Evolutionary conservation across 1,284 basidiomycete species (phyloP), one percentile per base, ranked within the genome.

Genomic region (Chiua sp.): DNA sequence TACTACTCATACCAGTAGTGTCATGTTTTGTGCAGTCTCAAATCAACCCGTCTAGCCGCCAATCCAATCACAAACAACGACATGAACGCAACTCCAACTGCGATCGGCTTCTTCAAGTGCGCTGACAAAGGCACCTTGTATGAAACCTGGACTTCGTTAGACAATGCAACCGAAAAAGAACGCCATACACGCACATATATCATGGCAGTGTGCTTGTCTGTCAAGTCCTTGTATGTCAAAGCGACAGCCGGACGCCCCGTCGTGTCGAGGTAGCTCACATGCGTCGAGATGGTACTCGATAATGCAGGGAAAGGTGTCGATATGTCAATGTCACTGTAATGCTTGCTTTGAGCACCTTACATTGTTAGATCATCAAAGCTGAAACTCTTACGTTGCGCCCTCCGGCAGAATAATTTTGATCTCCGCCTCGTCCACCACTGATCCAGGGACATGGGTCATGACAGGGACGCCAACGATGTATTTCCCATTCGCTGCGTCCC

Each of bases 231-330:
- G 78, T 95, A 96, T 55, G 82, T 77, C 62, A 98, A 81, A 3
- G 84, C 85, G 55, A 98, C 78, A 5, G 85, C 82, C 4, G 93
- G 94, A 46, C 97, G 88, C 23, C 98, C 97, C 26, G 84, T 84
- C n/a, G 96, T 95, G 75, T 99, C 97, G 46, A 99, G 87, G 77
- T 98, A 99, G 10, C 94, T 93, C 65, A 87, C 86, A 71, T 93
- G 90, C 15, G 83, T 89, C 12, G 84, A 83, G 57, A 87, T 78
- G 51, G 75, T 77, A 66, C 86, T 87, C 32, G 80, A 78, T 63
- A 89, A 77, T 10, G 93, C 83, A 2, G 87, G 79, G 80, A 97
- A 98, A 3, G 97, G 96, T 5, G 88, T 78, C 55, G 80, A 80
- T 60, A 94, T 86, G 63, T 90, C 82, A 64, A 96, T 80, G 67